Evolutionary conservation across 208 protist species (phyloP).

Genomic region (Trypanosoma lewisi): DNA sequence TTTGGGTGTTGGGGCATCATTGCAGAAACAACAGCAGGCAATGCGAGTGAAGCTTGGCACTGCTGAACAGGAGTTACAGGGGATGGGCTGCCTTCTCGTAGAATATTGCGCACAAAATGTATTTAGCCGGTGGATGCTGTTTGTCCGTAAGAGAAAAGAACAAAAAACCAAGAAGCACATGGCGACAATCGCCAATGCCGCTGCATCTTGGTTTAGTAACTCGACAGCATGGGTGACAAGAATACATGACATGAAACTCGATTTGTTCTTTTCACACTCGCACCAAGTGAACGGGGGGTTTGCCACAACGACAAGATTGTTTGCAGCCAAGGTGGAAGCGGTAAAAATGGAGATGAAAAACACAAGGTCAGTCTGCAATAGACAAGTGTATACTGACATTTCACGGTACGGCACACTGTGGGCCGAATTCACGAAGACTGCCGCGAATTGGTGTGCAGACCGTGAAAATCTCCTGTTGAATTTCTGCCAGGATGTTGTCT

Average conservation of each 20-base stretch:
- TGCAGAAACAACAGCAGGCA: not conserved
- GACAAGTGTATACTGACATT: not conserved
- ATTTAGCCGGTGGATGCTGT: constrained; percentile 34
- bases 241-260: not conserved
- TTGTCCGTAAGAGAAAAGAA: constrained; percentile 19
- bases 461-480: not conserved
- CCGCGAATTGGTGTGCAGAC: not conserved
- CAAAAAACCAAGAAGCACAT: constrained; percentile 12
- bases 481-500: not conserved
- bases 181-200: constrained; percentile 1
- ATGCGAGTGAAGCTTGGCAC: constrained; percentile 4
- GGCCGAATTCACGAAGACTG: not conserved
- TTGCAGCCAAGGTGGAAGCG: not conserved
- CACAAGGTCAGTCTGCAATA: not conserved
- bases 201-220: not conserved
- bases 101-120: constrained; percentile 48
- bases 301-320: not conserved
- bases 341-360: not conserved
- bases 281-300: not conserved
- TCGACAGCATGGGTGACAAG: not conserved
- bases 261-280: not conserved
- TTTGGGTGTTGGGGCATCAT: not conserved
- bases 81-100: constrained; percentile 30
- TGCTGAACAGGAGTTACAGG: constrained; percentile 6
- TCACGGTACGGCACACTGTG: not conserved